phyloP scores from a whole-genome alignment of 1,284 basidiomycete species.

The Fomitopsis pinicola region DNA sequence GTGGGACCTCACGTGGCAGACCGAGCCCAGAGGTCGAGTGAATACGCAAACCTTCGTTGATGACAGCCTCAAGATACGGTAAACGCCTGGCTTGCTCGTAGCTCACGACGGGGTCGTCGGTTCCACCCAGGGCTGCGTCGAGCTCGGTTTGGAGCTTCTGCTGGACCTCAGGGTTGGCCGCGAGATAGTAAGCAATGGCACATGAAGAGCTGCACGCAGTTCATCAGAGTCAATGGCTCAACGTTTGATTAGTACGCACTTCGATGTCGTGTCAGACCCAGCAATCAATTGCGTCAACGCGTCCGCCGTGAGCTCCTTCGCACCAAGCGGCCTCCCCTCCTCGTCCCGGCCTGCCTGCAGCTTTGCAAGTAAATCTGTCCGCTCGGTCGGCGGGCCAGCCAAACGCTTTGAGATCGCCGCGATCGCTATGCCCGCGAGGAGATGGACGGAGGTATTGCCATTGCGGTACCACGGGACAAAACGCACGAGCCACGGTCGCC shows the following conservation, averaged over 20 bases:
- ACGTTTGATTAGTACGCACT: conserved; percentile 40
- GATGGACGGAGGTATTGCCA: conserved; percentile 19
- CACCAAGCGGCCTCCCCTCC: conserved; percentile 1
- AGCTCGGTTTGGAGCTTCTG: conserved; percentile 76
- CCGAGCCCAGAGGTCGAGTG: conserved; percentile 82
- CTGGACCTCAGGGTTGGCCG: conserved; percentile 61
- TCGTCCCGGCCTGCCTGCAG: conserved; percentile 18
- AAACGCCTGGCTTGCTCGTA: conserved; percentile 65
- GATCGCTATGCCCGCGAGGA: conserved; percentile 15
- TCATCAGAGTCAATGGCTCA: not conserved
- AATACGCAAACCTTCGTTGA: conserved; percentile 78
- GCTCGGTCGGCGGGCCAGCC: conserved; percentile 5
- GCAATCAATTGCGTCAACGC: conserved; percentile 3
- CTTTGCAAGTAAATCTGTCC: conserved; percentile 26
- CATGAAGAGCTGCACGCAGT: conserved; percentile 63
- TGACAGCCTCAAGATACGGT: conserved; percentile 76
- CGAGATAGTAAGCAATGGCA: conserved; percentile 82
- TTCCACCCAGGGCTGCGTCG: conserved; percentile 64
- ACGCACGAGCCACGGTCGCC: conserved; percentile 18
- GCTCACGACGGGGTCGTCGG: conserved; percentile 51
- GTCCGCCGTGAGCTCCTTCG: conserved; percentile 15
- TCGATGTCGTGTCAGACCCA: conserved; percentile 76
- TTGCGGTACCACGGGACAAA: conserved; percentile 19
- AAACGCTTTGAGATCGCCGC: conserved; percentile 19
- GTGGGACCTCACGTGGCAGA: conserved; percentile 71